Percentiles rank a stretch among this genome's conserved stretches.
These are phyloP conservation scores for Suhomyces canberraensis DNA, from an alignment of 805 yeast species.

Conservation along the genomic window DNA sequence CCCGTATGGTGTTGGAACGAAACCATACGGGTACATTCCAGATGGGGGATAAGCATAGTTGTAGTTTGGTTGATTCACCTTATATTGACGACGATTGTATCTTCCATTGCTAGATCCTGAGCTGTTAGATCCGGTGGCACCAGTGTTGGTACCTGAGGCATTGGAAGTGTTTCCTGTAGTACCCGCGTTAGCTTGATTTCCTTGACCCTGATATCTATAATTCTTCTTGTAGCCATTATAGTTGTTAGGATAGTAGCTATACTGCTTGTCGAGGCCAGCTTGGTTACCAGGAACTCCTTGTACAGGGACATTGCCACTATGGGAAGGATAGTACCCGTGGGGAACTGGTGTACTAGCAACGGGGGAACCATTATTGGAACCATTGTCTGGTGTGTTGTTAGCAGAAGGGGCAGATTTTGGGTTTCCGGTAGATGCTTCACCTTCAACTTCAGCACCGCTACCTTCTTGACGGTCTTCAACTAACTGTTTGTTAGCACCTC, in stretches of 20 bases:
- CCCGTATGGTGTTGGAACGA: slow-evolving; percentile 24
- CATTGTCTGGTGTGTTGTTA: background rate
- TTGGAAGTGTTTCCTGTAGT: background rate
- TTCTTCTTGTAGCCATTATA: slow-evolving; percentile 15
- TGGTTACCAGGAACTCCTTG: background rate
- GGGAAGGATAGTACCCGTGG: background rate
- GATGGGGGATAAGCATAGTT: slow-evolving; percentile 22
- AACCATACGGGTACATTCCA: slow-evolving; percentile 27
- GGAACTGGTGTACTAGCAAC: slow-evolving; percentile 3
- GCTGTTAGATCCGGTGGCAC: slow-evolving; percentile 2
- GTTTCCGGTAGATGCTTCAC: background rate
- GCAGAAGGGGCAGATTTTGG: background rate
- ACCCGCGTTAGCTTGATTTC: slow-evolving; percentile 1
- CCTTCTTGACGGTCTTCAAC: background rate
- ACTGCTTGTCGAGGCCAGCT: slow-evolving; percentile 4
- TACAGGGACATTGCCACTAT: slow-evolving; percentile 5
- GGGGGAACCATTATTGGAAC: slow-evolving; percentile 1
- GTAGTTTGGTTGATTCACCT: slow-evolving; percentile 19
- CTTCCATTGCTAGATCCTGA: slow-evolving; percentile 6
- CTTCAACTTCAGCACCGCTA: background rate
- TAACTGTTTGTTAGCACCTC: slow-evolving; percentile 1
- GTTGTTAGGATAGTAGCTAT: slow-evolving; percentile 8
- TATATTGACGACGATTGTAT: slow-evolving; percentile 6
- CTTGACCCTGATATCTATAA: slow-evolving; percentile 4
- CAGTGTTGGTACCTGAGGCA: background rate